Conservation (phyloP, 768 basidiomycete species). For the Termitomyces sp. region DNA sequence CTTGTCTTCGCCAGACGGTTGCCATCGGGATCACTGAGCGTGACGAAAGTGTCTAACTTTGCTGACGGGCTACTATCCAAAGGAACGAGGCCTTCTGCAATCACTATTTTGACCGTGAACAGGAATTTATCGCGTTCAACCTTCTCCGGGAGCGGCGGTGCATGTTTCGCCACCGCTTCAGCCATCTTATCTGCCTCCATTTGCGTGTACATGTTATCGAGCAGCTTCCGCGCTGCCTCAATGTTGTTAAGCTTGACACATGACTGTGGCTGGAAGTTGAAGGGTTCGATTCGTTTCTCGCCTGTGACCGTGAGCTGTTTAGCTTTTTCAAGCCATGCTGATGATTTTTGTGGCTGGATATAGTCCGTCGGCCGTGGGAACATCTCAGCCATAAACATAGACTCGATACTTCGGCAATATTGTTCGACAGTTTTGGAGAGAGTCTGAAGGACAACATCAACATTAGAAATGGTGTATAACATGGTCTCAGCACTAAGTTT, state of each 20-base stretch:
- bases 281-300: conserved; percentile 92
- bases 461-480: background rate
- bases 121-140: conserved; percentile 63
- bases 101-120: conserved; percentile 90
- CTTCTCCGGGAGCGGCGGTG: conserved; percentile 72
- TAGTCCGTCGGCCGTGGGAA: conserved; percentile 78
- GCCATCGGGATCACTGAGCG: conserved; percentile 89
- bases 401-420: conserved; percentile 84
- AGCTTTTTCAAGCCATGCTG: conserved; percentile 85
- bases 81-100: conserved; percentile 84
- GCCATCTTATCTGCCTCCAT: conserved; percentile 86
- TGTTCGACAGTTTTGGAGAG: conserved; percentile 89
- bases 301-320: conserved; percentile 67
- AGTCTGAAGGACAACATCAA: conserved; percentile 43
- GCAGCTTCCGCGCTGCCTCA: conserved; percentile 81
- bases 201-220: conserved; percentile 92
- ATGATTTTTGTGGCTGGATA: conserved; percentile 79
- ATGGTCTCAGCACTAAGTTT: background rate
- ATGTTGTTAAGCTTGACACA: conserved; percentile 98
- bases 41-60: conserved; percentile 89
- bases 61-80: conserved; percentile 71
- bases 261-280: conserved; percentile 89
- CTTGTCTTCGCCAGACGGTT: conserved; percentile 90
- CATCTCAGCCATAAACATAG: conserved; percentile 93
- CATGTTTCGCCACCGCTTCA: conserved; percentile 48